A percentile compares a stretch with the other conserved stretches of the same genome.
Conservation (phyloP, 169 alveolate genomes). For the Pseudocohnilembus persalinus region DNA sequence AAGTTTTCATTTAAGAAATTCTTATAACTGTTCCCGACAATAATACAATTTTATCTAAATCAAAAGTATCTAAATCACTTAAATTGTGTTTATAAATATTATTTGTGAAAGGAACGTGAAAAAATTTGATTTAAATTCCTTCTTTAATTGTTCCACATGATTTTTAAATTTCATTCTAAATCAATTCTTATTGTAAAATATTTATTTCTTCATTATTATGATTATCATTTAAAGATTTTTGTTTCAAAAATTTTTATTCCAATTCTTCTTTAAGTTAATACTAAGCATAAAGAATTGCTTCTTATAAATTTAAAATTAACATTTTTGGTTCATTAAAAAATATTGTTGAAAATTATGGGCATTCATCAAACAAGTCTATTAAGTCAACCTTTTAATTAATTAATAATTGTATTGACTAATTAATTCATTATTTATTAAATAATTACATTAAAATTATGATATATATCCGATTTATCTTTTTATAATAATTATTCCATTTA, state of each 20-base stretch:
- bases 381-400: not conserved
- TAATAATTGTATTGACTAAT: no score
- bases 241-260: not conserved
- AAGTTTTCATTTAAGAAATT: constrained; percentile 1
- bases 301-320: no score
- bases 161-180: not conserved
- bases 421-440: no score
- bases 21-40: constrained; percentile 20
- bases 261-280: not conserved
- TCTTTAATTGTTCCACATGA: not conserved
- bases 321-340: not conserved
- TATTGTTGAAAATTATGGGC: not conserved
- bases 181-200: no score
- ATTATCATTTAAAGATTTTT: no score
- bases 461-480: not conserved
- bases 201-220: not conserved
- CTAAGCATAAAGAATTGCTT: not conserved
- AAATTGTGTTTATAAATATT: constrained; percentile 6
- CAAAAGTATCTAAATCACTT: constrained; percentile 14
- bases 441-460: not conserved
- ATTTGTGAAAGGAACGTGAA: constrained; percentile 12
- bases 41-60: constrained; percentile 10
- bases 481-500: no score
- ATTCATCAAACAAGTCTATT: not conserved
- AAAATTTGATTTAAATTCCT: not conserved